These are phyloP conservation scores for Echeveria elegans DNA, from an alignment of 164 flowering plant genomes.

Conservation along the genomic window DNA sequence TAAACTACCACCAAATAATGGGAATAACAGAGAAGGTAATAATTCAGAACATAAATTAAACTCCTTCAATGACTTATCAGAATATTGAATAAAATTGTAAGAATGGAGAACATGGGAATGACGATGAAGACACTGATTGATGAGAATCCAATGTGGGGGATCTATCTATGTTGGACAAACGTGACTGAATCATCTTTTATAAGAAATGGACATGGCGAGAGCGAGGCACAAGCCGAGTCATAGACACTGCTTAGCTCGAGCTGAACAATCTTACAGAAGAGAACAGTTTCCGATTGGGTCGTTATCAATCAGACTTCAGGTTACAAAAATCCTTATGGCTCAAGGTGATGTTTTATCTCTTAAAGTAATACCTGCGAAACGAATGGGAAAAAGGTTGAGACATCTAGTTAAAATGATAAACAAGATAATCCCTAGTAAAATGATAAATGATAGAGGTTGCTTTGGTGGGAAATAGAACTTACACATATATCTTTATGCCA, in stretches of 20 bases:
- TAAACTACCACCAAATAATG: background rate
- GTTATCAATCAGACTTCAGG: background rate
- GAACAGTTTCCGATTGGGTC: background rate
- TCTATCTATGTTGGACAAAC: no score
- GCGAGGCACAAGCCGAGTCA: no score
- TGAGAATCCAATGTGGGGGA: no score
- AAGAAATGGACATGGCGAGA: no score
- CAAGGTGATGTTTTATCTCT: conserved; percentile 11
- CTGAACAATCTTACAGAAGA: no score
- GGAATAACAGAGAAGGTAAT: no score
- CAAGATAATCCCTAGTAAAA: background rate
- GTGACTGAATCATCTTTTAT: no score
- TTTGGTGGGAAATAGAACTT: background rate
- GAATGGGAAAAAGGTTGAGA: background rate
- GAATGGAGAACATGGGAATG: no score
- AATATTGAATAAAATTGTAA: no score
- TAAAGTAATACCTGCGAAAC: conserved; percentile 51
- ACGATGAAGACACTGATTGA: no score
- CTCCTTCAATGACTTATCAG: background rate
- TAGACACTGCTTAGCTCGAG: background rate
- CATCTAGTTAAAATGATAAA: background rate
- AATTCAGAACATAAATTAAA: background rate
- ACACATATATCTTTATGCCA: conserved; percentile 37
- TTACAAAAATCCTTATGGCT: background rate
- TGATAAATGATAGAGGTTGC: background rate